Conservation (phyloP, 108 stramenopile genomes). For the Heterococcus sp. region DNA sequence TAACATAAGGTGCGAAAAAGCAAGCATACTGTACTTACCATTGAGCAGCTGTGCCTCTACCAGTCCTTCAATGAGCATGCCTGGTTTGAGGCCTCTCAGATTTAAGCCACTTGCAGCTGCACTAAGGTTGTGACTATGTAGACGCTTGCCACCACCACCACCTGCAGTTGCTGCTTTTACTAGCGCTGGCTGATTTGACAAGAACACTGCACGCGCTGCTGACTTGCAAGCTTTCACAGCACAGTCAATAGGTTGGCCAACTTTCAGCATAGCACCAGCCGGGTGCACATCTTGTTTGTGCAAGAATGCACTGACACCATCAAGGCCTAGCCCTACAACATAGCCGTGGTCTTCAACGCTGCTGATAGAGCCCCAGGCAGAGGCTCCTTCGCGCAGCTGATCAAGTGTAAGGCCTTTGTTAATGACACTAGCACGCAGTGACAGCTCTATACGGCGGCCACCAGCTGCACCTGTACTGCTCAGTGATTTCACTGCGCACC, state of each 20-base stretch:
- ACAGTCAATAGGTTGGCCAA: slow-evolving; percentile 34
- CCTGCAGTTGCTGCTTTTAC: slow-evolving; percentile 1
- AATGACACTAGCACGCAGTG: slow-evolving; percentile 44
- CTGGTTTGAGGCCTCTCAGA: slow-evolving; percentile 41
- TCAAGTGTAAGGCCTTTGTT: slow-evolving; percentile 51
- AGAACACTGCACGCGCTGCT: slow-evolving; percentile 48
- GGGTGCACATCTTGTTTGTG: slow-evolving; percentile 30
- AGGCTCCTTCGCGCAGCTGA: slow-evolving; percentile 34
- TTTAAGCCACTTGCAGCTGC: slow-evolving; percentile 12
- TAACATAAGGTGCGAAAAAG: not conserved
- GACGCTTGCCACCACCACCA: no score
- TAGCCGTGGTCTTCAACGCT: slow-evolving; percentile 60
- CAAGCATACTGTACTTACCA: not conserved
- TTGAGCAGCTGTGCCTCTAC: slow-evolving; percentile 39
- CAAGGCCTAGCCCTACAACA: slow-evolving; percentile 40
- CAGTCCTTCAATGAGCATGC: slow-evolving; percentile 54
- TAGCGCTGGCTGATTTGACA: slow-evolving; percentile 9
- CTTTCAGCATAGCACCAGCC: slow-evolving; percentile 14
- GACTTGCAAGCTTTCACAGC: slow-evolving; percentile 34
- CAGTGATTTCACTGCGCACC: slow-evolving; percentile 17
- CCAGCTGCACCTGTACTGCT: not conserved
- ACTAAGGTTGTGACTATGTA: no score
- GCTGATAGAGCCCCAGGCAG: slow-evolving; percentile 40
- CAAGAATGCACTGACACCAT: slow-evolving; percentile 52
- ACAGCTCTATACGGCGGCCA: slow-evolving; percentile 32